Conservation (phyloP, 305 asterid species). For the Solanum aculeatissimum region DNA sequence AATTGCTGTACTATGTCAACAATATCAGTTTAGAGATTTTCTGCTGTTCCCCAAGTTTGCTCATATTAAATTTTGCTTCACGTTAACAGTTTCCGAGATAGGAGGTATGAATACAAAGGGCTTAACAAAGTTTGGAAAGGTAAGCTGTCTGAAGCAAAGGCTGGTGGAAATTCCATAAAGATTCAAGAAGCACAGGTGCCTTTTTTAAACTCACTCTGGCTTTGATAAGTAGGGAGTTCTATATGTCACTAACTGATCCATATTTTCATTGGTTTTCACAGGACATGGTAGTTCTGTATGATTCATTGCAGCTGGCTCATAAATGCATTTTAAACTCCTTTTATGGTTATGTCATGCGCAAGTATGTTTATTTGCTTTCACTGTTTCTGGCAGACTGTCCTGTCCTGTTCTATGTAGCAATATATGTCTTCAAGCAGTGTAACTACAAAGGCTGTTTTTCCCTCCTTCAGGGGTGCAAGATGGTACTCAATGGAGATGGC, state of each 20-base stretch:
- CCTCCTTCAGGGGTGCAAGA: conserved; percentile 76
- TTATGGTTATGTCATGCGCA: conserved; percentile 99
- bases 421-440: background rate
- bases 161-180: conserved; percentile 84
- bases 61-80: background rate
- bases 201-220: background rate
- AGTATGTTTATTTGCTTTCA: conserved; percentile 33
- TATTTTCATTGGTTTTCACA: conserved; percentile 25
- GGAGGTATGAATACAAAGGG: conserved; percentile 96
- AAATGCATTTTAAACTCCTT: conserved; percentile 98
- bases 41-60: conserved; percentile 2
- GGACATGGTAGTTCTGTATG: conserved; percentile 95
- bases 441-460: background rate
- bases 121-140: conserved; percentile 99
- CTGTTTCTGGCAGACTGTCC: background rate
- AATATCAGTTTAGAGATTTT: background rate
- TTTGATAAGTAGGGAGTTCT: background rate
- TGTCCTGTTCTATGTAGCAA: background rate
- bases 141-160: conserved; percentile 86
- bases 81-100: conserved; percentile 80
- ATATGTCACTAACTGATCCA: background rate
- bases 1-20: background rate
- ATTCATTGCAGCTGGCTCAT: conserved; percentile 97
- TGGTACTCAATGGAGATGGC: conserved; percentile 99
- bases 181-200: conserved; percentile 96